These are phyloP conservation scores for Cordyceps javanica DNA, from an alignment of 2,329 filamentous ascomycete genomes.

Conservation along the genomic window DNA sequence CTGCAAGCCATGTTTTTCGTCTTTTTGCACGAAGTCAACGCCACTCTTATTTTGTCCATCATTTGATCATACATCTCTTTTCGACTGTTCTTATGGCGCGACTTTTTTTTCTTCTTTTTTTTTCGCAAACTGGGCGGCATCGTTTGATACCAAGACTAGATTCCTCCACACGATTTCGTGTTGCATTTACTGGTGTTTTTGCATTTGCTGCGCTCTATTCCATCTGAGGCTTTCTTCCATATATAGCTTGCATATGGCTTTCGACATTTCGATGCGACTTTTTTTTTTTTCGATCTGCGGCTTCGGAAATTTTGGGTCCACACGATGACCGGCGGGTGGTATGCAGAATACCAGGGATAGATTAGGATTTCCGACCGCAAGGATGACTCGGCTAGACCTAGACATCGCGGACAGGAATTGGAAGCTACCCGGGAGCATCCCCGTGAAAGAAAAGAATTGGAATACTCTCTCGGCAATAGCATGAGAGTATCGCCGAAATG, in stretches of 20 bases:
- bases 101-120: neutral
- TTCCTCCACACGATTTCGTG: conserved; percentile 10
- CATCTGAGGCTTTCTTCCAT: conserved; percentile 4
- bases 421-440: neutral
- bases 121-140: conserved; percentile 11
- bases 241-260: conserved; percentile 1
- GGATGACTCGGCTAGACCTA: neutral
- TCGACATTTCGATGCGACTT: conserved; percentile 9
- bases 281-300: neutral
- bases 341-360: neutral
- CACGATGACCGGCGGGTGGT: neutral
- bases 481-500: neutral
- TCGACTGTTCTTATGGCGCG: neutral
- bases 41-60: neutral
- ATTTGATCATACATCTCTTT: conserved; percentile 2
- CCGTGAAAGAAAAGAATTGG: neutral
- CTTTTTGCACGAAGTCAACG: neutral
- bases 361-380: neutral
- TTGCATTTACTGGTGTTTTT: conserved; percentile 15
- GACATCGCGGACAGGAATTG: neutral
- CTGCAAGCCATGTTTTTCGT: neutral
- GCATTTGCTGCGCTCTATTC: conserved; percentile 16
- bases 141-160: conserved; percentile 14
- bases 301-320: neutral
- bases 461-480: neutral